These are phyloP conservation scores for Arachis hypogaea DNA, from an alignment of 306 rosid species.

Conservation along the genomic window DNA sequence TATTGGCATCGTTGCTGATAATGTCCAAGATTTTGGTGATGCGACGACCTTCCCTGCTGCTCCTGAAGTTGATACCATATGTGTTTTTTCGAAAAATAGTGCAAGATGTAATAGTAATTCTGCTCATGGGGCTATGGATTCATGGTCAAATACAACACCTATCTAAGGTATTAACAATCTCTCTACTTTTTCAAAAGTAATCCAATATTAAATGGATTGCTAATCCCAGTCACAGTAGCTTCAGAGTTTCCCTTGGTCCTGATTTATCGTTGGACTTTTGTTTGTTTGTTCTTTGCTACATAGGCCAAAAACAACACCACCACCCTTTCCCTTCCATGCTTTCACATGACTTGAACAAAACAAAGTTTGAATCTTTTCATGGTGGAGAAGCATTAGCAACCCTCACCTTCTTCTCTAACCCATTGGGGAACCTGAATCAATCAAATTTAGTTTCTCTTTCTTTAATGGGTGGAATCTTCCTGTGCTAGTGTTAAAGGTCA, in stretches of 20 bases:
- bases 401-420: slow-evolving; percentile 30
- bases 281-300: no score
- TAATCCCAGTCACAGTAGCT: no score
- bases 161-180: no score
- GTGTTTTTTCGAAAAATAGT: slow-evolving; percentile 74
- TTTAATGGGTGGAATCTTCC: not conserved
- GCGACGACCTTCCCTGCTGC: slow-evolving; percentile 59
- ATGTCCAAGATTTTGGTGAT: slow-evolving; percentile 70
- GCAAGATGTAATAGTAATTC: slow-evolving; percentile 58
- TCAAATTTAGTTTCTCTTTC: not conserved
- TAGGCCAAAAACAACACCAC: not conserved
- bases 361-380: slow-evolving; percentile 26
- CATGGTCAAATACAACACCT: no score
- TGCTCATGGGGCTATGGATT: not conserved
- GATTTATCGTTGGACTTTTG: no score
- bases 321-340: not conserved
- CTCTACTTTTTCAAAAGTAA: no score
- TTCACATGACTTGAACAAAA: slow-evolving; percentile 22
- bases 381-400: not conserved
- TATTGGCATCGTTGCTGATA: slow-evolving; percentile 78
- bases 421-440: not conserved
- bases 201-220: no score
- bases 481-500: slow-evolving; percentile 31
- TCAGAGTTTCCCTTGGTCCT: no score
- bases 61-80: slow-evolving; percentile 74